These are phyloP conservation scores for Penicillium parvum DNA, from an alignment of 495 filamentous ascomycete genomes.

Conservation along the genomic window DNA sequence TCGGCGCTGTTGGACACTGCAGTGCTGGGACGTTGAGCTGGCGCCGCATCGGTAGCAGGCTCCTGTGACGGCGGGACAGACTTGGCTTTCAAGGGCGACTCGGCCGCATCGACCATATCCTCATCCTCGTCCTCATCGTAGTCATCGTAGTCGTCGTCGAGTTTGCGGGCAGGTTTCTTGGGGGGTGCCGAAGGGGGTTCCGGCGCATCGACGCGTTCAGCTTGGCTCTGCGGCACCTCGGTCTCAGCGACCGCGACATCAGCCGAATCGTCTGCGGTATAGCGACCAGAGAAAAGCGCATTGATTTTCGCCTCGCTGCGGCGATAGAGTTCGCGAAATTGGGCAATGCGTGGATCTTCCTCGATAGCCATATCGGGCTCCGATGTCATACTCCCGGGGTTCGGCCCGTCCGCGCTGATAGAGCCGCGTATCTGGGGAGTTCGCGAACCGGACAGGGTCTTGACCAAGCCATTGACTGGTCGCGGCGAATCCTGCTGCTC, in stretches of 20 bases:
- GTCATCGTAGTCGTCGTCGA: slow-evolving; percentile 78
- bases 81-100: slow-evolving; percentile 60
- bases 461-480: slow-evolving; percentile 45
- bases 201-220: slow-evolving; percentile 39
- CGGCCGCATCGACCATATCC: slow-evolving; percentile 50
- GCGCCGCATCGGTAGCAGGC: slow-evolving; percentile 24
- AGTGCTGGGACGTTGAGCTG: slow-evolving; percentile 26
- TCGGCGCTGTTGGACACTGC: slow-evolving; percentile 28
- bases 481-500: slow-evolving; percentile 42
- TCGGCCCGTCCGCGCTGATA: slow-evolving; percentile 44
- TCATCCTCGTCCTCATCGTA: slow-evolving; percentile 83
- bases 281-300: slow-evolving; percentile 50
- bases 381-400: slow-evolving; percentile 44
- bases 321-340: slow-evolving; percentile 58
- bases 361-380: slow-evolving; percentile 51
- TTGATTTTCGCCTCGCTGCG: slow-evolving; percentile 58
- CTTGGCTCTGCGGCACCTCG: slow-evolving; percentile 26
- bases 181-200: slow-evolving; percentile 36
- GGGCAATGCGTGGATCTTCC: slow-evolving; percentile 59
- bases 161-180: slow-evolving; percentile 62
- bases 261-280: slow-evolving; percentile 30
- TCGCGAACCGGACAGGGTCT: slow-evolving; percentile 40
- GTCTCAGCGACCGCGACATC: slow-evolving; percentile 25
- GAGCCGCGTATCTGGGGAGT: slow-evolving; percentile 49
- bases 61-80: slow-evolving; percentile 40